Evolutionary conservation across 1,284 basidiomycete species (phyloP), one percentile per base, ranked within the genome.

Genomic region (Pyrrhoderma lamaoense): DNA sequence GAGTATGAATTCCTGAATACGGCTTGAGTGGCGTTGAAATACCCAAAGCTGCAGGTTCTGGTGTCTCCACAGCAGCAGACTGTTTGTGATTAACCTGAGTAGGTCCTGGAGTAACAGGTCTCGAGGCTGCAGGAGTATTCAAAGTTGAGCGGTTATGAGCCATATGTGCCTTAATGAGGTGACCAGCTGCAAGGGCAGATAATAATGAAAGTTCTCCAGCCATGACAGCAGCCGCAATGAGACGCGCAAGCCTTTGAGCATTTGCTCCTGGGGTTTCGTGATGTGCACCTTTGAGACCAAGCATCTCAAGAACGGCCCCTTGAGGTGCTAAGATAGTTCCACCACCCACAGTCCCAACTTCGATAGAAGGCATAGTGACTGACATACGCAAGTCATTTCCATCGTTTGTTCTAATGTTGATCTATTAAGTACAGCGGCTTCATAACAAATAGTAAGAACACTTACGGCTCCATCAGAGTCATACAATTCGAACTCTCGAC

Each of bases 401-500:
- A 59, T 87, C 79, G 70, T 97, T 97, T 39, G 81, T 84, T 57
- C 89, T 91, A 21, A 42, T 31, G 16, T 54, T 3, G 31, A 40
- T 45, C 51, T 35, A 56, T 52, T 42, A 51, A 27, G 23, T 21
- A 45, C 47, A 42, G 37, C 19, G 42, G 38, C n/a, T 7, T 47
- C 42, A 49, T 52, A 22, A 49, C 51, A 51, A 43, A 22, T 11
- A 13, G 14, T 19, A 47, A 11, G 23, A 11, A 3, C 2, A 89
- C 88, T 69, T 66, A 93, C 82, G 93, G 83, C 69, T 99, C 96
- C 94, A 98, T 98, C 47, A 96, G 72, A 5, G 94, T 99, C 75
- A 99, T 97, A 69, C 96, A 99, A 66, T 92, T 95, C 48, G 93
- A 95, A 57, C 90, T 94, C 73, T 97, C 96, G 21, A 99, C 95